Evolutionary conservation across 257 asterid genomes (phyloP).

Genomic region (Fraxinus americana): DNA sequence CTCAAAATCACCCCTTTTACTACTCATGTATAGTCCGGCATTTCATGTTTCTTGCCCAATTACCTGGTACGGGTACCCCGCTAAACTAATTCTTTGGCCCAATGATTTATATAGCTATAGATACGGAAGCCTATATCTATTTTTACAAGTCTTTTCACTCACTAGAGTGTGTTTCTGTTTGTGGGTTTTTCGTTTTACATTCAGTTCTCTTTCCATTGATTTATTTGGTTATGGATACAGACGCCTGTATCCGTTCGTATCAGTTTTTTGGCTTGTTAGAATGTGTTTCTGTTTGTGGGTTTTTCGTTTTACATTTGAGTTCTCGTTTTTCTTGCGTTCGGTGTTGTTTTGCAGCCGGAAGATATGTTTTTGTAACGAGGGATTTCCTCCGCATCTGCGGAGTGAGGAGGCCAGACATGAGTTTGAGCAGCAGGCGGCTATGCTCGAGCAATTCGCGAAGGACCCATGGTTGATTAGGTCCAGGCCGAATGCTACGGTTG

Average conservation of each 20-base stretch:
- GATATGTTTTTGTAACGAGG: slow-evolving; percentile 79
- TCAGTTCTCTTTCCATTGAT: not conserved
- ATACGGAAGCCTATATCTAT: slow-evolving; percentile 28
- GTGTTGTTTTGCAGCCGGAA: slow-evolving; percentile 72
- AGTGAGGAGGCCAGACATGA: slow-evolving; percentile 57
- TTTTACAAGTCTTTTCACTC: slow-evolving; percentile 13
- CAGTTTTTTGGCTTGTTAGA: not conserved
- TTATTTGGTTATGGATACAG: not conserved
- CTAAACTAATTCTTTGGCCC: slow-evolving; percentile 7
- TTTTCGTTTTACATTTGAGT: slow-evolving; percentile 27
- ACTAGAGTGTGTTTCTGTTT: slow-evolving; percentile 37
- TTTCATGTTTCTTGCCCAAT: slow-evolving; percentile 85
- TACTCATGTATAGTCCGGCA: slow-evolving; percentile 57
- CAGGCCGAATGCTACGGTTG: slow-evolving; percentile 66
- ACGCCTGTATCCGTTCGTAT: not conserved
- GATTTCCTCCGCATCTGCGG: slow-evolving; percentile 69
- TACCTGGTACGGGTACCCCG: slow-evolving; percentile 4
- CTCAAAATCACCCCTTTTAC: not conserved
- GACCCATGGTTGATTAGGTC: slow-evolving; percentile 86
- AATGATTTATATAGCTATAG: not conserved
- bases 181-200: slow-evolving; percentile 1
- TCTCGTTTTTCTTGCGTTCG: slow-evolving; percentile 29
- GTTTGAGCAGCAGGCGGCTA: slow-evolving; percentile 59
- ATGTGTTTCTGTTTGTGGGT: not conserved
- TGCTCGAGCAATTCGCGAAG: slow-evolving; percentile 72